Evolutionary conservation across 2,329 filamentous ascomycete species (phyloP), one percentile per base, ranked within the genome.

Genomic region (Aspergillus udagawae): DNA sequence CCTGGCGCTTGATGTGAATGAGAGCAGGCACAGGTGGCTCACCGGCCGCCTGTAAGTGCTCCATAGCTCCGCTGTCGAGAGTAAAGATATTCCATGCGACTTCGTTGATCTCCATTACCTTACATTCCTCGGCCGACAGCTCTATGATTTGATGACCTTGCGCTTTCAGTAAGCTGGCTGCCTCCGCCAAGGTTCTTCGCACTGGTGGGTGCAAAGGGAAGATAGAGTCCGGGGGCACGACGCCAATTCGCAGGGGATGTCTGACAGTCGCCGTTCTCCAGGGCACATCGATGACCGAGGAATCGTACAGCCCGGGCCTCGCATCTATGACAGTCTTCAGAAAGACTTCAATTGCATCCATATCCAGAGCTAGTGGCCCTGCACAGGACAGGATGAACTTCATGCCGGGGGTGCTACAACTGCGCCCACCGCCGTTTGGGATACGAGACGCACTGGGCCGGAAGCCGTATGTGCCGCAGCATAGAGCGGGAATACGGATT

Each of bases 171-270:
- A 61, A 62, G 1, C 65, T 67, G 0, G 71, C 68, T 0, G 78
- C 78, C 3, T 67, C 69, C 12, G 75, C 68, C 2, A 83, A 58
- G 0, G 76, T 70, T 3, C 79, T 73, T 0, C 70, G 71, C 3
- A 83, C 74, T 0, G 81, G 77, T 0, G 82, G 81, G 12, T 82
- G 80, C 0, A 83, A 65, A 2, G 79, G 79, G 29, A 78, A 77
- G 3, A 75, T 67, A 0, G 75, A 71, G 59, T 81, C 78, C 48
- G 79, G 77, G 2, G 75, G 59, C 10, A 82, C 65, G 5, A 83
- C 59, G 0, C 82, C 82, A 41, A 85, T 78, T 0, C 73, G 72
- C 2, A 83, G 57, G 21, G 61, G 56, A 17, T 53, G 54, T 45
- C 60, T 61, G 10, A 29, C 50, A 14, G 52, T 42, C 17, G 63